A percentile compares a stretch with the other conserved stretches of the same genome.
phyloP scores from a whole-genome alignment of 2,329 filamentous ascomycete species.

The Talaromyces pinophilus region DNA sequence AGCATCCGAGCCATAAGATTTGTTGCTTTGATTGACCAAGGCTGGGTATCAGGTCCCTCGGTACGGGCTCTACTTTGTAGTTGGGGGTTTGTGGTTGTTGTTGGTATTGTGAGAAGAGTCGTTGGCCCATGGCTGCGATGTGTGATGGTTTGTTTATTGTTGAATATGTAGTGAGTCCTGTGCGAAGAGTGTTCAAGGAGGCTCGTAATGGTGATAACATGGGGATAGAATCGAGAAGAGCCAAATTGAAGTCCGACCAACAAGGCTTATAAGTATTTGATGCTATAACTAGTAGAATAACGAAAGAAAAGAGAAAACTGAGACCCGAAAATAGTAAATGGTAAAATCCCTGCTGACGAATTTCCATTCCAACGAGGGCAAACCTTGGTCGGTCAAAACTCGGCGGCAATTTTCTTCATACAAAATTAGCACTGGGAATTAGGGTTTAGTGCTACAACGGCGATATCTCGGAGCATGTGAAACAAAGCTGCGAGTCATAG shows the following conservation, averaged over 20 bases:
- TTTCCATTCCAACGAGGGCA: not conserved
- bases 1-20: constrained; percentile 21
- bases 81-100: not conserved
- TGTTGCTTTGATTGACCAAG: constrained; percentile 16
- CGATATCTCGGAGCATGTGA: constrained; percentile 8
- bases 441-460: not conserved
- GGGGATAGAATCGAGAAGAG: not conserved
- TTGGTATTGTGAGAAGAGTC: constrained; percentile 13
- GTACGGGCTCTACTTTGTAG: constrained; percentile 17
- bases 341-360: constrained; percentile 2
- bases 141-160: not conserved
- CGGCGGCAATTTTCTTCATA: not conserved
- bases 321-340: not conserved
- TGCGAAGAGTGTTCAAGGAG: not conserved
- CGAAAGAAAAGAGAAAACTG: not conserved
- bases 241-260: not conserved
- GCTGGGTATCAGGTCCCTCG: constrained; percentile 14
- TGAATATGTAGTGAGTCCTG: not conserved
- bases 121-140: constrained; percentile 17
- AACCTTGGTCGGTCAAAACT: constrained; percentile 1
- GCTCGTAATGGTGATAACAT: constrained; percentile 2
- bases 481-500: constrained; percentile 2
- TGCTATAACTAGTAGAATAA: not conserved
- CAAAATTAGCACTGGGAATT: not conserved
- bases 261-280: constrained; percentile 2